Evolutionary conservation across 306 rosid genomes (phyloP), one percentile per base, ranked within the genome.

Genomic region (Pachyrhizus erosus): DNA sequence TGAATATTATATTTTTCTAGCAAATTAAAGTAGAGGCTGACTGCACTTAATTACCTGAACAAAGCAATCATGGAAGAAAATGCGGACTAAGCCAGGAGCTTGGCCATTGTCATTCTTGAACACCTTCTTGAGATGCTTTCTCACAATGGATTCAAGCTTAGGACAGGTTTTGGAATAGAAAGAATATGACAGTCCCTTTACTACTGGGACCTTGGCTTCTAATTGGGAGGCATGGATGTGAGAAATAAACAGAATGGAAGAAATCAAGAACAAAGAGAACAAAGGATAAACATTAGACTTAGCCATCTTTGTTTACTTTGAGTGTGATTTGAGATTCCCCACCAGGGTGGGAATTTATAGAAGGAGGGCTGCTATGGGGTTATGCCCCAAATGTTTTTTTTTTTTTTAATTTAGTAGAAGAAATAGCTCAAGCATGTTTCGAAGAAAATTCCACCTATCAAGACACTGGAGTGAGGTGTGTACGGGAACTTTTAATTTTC

Each of bases 21-120:
- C 20, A 17, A 49, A 15, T 5, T 17, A 49, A n/a, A n/a, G n/a
- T 49, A 17, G 21, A 5, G n/a, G n/a, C 14, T 17, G 20, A 49
- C 9, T 8, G 58, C 14, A 20, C 14, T 8, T 24, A 20, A 5
- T 64, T 48, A 87, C 95, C 86, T 90, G 93, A 75, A 91, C 96
- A 61, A 91, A 91, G 88, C 96, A 91, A 73, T 91, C 96, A 9
- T 91, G 96, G 80, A 91, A 91, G 79, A 88, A 88, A 61, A 91
- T 86, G 4, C 91, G 91, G 10, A 90, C 89, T 76, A 91, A 75
- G 80, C 80, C 92, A 9, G 92, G 91, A 10, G 93, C 91, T 81
- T 90, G 93, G 24, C 88, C 90, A 24, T 79, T 80, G 73, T 90
- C 92, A 0, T 77, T 7, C 27, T 87, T 57, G 66, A 91, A 87